Conservation (phyloP, 371 early-diverging fungal genomes). For the Mortierella sp. region DNA sequence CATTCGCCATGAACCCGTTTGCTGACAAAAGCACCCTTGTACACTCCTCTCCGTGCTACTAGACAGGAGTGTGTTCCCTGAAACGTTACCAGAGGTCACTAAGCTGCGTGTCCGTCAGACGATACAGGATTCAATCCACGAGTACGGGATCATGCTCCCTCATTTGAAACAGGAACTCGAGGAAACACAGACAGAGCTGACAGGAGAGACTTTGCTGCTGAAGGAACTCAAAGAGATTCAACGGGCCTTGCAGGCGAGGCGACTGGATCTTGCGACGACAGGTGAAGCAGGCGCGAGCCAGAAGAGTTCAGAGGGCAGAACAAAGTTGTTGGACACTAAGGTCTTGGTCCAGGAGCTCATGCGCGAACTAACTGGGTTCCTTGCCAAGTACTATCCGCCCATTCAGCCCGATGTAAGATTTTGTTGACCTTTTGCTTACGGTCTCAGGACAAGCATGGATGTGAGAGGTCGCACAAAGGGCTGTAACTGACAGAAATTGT, state of each 20-base stretch:
- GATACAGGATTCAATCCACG: conserved; percentile 34
- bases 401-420: conserved; percentile 59
- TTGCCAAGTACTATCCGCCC: conserved; percentile 64
- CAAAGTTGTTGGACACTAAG: conserved; percentile 25
- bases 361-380: conserved; percentile 62
- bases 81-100: conserved; percentile 31
- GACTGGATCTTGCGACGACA: conserved; percentile 19
- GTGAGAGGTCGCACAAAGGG: background rate
- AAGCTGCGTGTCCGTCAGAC: conserved; percentile 28
- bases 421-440: background rate
- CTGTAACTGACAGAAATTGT: background rate
- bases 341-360: conserved; percentile 43
- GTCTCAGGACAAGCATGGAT: background rate
- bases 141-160: conserved; percentile 27
- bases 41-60: background rate
- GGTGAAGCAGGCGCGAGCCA: conserved; percentile 32
- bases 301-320: conserved; percentile 33
- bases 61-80: conserved; percentile 16
- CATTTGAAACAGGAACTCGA: conserved; percentile 32
- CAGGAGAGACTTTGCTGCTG: conserved; percentile 26
- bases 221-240: conserved; percentile 44
- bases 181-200: conserved; percentile 36
- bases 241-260: conserved; percentile 43
- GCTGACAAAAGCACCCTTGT: background rate
- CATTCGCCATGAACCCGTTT: background rate